Base-by-base conservation (phyloP, 169 alveolate species). In the Cryptosporidium meleagridis region DNA sequence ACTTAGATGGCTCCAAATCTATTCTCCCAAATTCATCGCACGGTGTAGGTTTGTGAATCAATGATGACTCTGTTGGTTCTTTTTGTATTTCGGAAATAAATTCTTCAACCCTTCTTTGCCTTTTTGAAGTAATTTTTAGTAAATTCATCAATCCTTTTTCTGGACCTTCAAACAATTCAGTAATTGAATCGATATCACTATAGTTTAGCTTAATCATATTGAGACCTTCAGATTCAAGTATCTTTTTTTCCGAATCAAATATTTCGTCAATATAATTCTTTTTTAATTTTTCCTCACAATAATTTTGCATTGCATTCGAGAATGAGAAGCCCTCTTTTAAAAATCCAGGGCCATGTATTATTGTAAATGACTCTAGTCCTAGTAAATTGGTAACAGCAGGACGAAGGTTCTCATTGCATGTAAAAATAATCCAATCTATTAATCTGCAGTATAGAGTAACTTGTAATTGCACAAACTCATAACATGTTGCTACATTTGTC, bases 21-120 rank as follows among this genome's bases (percentile, higher is more conserved):
- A 80, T 80, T 80, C 89, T 80, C n/a, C 89, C 89, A 80, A 80
- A 80, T 67, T 80, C 89, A 26, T 80, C 89, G 37, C 80, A 80
- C 14, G 89, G 89, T 0, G 89, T 80, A 45, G 89, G 41, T 48
- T 45, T 80, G 31, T 80, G 75, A 59, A 41, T 12, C 10, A n/a
- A 5, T 6, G 80, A 37, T 10, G 31, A 23, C 48, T 59, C 89
- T 6, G 21, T 53, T 16, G 52, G 33, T 3, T 80, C 89, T 31
- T 62, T 80, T 80, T 80, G 61, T 26, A 80, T 62, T 61, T 80
- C 89, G 4, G 26, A 37, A 62, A 80, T 62, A 45, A 80, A 80
- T 18, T 80, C 89, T 6, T 62, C 73, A 18, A 80, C 67, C 44
- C 75, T 80, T 80, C 75, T 80, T 48, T 80, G 89, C 31, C 89